phyloP scores from a whole-genome alignment of 1,284 basidiomycete genomes.

The Papiliotrema nemorosa region DNA sequence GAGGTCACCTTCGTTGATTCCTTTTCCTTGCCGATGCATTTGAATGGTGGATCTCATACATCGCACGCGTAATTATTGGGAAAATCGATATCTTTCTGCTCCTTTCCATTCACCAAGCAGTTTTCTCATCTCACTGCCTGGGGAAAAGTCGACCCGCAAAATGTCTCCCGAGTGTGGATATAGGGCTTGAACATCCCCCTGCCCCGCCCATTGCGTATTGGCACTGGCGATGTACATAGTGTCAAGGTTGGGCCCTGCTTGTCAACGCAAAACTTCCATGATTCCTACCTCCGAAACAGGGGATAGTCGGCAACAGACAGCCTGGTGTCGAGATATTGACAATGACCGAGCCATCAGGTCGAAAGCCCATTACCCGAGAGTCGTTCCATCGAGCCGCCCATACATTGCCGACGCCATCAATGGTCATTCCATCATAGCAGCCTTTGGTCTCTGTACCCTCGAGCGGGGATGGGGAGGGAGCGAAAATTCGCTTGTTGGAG shows the following conservation, averaged over 20 bases:
- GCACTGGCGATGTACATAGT: constrained; percentile 42
- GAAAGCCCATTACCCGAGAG: constrained; percentile 36
- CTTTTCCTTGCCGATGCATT: too few species aligned
- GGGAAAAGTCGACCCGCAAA: constrained; percentile 32
- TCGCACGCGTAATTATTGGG: too few species aligned
- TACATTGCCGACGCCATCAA: constrained; percentile 44
- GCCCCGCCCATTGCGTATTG: constrained; percentile 23
- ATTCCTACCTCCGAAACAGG: constrained; percentile 42
- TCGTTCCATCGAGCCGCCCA: constrained; percentile 48
- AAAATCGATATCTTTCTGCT: constrained; percentile 23
- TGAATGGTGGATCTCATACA: too few species aligned
- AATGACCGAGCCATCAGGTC: constrained; percentile 35
- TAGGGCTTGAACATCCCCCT: constrained; percentile 23
- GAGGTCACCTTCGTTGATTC: too few species aligned
- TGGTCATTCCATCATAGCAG: constrained; percentile 44
- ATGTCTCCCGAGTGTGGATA: constrained; percentile 35
- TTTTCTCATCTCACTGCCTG: constrained; percentile 22
- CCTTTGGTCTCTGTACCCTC: constrained; percentile 21
- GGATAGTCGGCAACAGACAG: constrained; percentile 38
- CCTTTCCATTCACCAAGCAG: constrained; percentile 33
- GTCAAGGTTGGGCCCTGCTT: constrained; percentile 22
- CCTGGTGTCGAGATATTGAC: constrained; percentile 25
- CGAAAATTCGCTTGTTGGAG: constrained; percentile 29
- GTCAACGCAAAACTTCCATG: neutral
- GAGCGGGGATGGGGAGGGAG: constrained; percentile 13